Conservation (phyloP, 177 flowering plant species). For the Vitis hybrid region DNA sequence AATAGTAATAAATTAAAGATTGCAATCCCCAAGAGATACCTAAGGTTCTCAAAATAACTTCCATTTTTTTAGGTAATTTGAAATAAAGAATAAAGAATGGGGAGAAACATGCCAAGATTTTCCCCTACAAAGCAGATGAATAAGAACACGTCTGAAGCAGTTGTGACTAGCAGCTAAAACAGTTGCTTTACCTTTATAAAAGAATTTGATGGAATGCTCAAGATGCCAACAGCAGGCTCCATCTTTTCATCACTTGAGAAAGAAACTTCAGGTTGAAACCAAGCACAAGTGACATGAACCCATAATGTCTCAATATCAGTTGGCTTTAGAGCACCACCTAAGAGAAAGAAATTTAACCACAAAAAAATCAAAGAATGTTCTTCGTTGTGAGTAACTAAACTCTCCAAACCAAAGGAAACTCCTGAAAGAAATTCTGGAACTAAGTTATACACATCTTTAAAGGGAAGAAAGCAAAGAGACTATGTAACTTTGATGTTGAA, state of each 20-base stretch:
- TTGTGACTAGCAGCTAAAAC: background rate
- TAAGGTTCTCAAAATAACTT: no score
- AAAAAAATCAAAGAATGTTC: background rate
- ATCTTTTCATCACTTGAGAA: conserved; percentile 81
- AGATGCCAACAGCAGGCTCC: conserved; percentile 97
- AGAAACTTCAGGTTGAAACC: conserved; percentile 94
- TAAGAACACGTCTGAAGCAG: background rate
- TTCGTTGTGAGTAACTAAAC: background rate
- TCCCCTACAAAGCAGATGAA: no score
- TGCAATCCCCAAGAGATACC: no score
- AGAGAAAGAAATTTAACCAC: background rate
- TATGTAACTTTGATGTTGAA: no score
- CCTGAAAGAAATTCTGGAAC: no score
- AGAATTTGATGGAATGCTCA: conserved; percentile 70
- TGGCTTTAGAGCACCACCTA: conserved; percentile 98
- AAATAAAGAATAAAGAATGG: no score
- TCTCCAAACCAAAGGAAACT: background rate
- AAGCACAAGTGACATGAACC: conserved; percentile 99
- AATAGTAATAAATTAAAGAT: no score
- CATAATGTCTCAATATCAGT: conserved; percentile 84
- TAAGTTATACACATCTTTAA: no score
- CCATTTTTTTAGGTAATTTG: no score
- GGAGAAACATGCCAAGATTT: no score
- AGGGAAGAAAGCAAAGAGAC: no score
- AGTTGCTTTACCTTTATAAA: conserved; percentile 64